phyloP scores from a whole-genome alignment of 2,329 filamentous ascomycete genomes.

The Laburnicola sp. region DNA sequence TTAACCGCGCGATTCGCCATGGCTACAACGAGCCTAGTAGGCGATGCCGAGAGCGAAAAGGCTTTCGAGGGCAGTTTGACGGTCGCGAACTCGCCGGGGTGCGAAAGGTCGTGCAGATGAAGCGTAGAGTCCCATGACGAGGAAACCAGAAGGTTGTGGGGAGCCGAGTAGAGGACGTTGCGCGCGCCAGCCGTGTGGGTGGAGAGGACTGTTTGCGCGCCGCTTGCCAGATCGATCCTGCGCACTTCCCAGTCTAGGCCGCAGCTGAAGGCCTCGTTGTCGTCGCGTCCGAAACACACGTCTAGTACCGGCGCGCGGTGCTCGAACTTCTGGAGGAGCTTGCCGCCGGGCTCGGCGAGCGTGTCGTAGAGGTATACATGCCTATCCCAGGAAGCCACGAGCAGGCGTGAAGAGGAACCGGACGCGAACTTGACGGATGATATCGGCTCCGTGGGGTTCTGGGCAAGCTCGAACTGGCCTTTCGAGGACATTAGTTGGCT shows the following conservation, averaged over 20 bases:
- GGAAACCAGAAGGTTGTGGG: slow-evolving; percentile 78
- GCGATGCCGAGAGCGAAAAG: slow-evolving; percentile 77
- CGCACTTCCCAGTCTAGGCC: slow-evolving; percentile 86
- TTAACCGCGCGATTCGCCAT: slow-evolving; percentile 93
- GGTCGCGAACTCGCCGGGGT: slow-evolving; percentile 60
- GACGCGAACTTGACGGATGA: slow-evolving; percentile 86
- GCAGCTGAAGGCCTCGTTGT: slow-evolving; percentile 81
- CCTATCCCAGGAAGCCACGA: slow-evolving; percentile 95
- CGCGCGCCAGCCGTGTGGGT: slow-evolving; percentile 80
- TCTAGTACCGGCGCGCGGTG: slow-evolving; percentile 86
- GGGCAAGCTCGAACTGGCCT: slow-evolving; percentile 76
- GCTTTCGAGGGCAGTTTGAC: slow-evolving; percentile 82
- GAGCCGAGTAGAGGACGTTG: slow-evolving; percentile 77
- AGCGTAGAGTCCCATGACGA: slow-evolving; percentile 93
- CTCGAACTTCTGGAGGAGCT: slow-evolving; percentile 72
- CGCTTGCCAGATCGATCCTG: slow-evolving; percentile 71
- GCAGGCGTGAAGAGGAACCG: slow-evolving; percentile 69
- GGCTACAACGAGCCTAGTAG: slow-evolving; percentile 87
- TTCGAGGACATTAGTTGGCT: slow-evolving; percentile 6
- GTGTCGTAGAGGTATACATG: slow-evolving; percentile 88
- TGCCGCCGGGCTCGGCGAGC: slow-evolving; percentile 60
- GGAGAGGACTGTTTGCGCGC: slow-evolving; percentile 73
- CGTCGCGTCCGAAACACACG: slow-evolving; percentile 83
- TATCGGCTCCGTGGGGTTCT: slow-evolving; percentile 83
- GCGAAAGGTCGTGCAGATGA: slow-evolving; percentile 73